Evolutionary conservation across 1,284 basidiomycete genomes (phyloP), one percentile per base, ranked within the genome.

Genomic region (Boletus sp.): DNA sequence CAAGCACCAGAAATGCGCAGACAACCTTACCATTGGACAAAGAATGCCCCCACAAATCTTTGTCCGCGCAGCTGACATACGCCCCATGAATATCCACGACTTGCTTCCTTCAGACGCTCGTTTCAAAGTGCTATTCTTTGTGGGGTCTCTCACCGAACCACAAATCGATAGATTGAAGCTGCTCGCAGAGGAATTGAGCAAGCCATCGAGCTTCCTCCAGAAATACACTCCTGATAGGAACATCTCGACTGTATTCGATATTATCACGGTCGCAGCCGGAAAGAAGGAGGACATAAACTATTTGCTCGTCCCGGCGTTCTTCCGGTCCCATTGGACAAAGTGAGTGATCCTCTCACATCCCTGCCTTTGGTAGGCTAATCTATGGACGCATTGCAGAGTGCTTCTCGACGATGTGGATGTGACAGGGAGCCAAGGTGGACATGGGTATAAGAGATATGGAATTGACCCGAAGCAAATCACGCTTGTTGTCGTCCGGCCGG

Each of bases 101-200:
- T 62, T 86, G 34, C 67, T 87, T 34, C 81, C 78, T 5, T 73
- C 84, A 13, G 82, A 91, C 55, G 74, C 72, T 7, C 79, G 82
- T n/a, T 90, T 87, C 74, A 85, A 88, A 57, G 47, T 90, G 26
- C 67, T 91, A 35, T 69, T 88, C 12, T 89, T 88, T 62, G 69
- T 75, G 0, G 88, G 88, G 7, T 69, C 81, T 50, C 64, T 76
- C 7, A 67, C 66, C 8, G 57, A 75, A 38, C 5, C 26, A 5
- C 25, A 14, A 3, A 17, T 22, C 10, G 10, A 19, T 14, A 34
- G 30, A 22, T 30, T 44, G 7, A 30, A 29, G 2, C 5, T 17
- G 33, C 34, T 44, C 8, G 8, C 42, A 6, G 14, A n/a, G 13
- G 17, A 36, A 22, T 12, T 22, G 13, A 10, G 19, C 17, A 36